Evolutionary conservation across 1,139 yeast genomes (phyloP).

Genomic region (Saccharomycopsis hybrid): DNA sequence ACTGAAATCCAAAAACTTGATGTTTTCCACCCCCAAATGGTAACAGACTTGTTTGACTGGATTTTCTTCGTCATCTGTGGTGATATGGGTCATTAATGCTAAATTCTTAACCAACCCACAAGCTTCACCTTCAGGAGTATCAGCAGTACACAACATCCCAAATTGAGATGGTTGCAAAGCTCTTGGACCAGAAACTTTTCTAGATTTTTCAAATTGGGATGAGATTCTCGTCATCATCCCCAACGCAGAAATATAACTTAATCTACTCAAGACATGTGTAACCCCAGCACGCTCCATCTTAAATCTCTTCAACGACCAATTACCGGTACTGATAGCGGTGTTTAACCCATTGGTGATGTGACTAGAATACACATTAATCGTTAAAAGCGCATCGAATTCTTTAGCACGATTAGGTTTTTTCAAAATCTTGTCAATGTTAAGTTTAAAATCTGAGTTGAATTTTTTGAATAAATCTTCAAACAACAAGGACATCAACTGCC

Average conservation of each 20-base stretch:
- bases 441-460: conserved; percentile 89
- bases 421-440: conserved; percentile 86
- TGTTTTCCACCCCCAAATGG: conserved; percentile 84
- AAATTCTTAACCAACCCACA: conserved; percentile 96
- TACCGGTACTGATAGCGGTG: conserved; percentile 96
- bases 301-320: conserved; percentile 97
- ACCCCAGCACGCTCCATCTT: conserved; percentile 99
- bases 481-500: conserved; percentile 88
- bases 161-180: conserved; percentile 98
- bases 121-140: conserved; percentile 99
- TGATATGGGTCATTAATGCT: conserved; percentile 97
- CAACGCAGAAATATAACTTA: conserved; percentile 87
- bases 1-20: conserved; percentile 74
- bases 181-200: conserved; percentile 98
- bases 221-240: conserved; percentile 99
- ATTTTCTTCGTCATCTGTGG: conserved; percentile 95
- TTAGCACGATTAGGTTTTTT: conserved; percentile 92
- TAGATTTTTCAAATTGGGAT: conserved; percentile 93
- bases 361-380: conserved; percentile 84
- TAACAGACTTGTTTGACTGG: conserved; percentile 76
- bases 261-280: conserved; percentile 86
- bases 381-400: conserved; percentile 88
- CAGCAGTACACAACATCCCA: conserved; percentile 98
- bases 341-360: conserved; percentile 92
- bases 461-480: conserved; percentile 97